phyloP scores from a whole-genome alignment of 441 rosid genomes.

The Mallotus japonicus region DNA sequence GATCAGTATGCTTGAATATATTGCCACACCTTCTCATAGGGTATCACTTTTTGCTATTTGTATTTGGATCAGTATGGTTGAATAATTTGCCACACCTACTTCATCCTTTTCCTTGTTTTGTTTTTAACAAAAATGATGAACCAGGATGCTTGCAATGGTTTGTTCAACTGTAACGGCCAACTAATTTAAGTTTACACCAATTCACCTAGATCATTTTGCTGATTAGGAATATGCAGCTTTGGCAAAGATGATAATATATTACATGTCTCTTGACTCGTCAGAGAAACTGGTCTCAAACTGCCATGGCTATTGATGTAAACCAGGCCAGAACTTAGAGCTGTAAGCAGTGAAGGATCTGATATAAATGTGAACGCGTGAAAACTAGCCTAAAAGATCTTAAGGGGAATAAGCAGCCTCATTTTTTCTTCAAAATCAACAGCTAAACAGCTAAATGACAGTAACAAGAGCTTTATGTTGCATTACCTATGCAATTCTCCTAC shows the following conservation, averaged over 20 bases:
- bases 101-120: neutral
- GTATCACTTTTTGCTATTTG: conserved; percentile 33
- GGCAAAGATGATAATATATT: neutral
- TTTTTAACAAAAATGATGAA: neutral
- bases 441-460: neutral
- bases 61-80: conserved; percentile 14
- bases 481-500: neutral
- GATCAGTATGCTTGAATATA: conserved; percentile 11
- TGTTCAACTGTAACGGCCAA: neutral
- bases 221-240: neutral
- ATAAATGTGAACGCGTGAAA: neutral
- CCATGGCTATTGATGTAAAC: neutral
- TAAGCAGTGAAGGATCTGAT: neutral
- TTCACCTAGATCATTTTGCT: neutral
- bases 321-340: neutral
- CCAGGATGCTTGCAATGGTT: neutral
- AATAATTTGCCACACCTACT: conserved; percentile 1
- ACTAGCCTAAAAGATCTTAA: neutral
- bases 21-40: conserved; percentile 33
- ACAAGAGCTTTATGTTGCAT: neutral
- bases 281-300: neutral
- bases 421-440: neutral
- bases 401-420: neutral
- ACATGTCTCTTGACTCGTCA: neutral
- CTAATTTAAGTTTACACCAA: neutral